Conservation (phyloP, 2,329 filamentous ascomycete species). For the Amauroascus niger region DNA sequence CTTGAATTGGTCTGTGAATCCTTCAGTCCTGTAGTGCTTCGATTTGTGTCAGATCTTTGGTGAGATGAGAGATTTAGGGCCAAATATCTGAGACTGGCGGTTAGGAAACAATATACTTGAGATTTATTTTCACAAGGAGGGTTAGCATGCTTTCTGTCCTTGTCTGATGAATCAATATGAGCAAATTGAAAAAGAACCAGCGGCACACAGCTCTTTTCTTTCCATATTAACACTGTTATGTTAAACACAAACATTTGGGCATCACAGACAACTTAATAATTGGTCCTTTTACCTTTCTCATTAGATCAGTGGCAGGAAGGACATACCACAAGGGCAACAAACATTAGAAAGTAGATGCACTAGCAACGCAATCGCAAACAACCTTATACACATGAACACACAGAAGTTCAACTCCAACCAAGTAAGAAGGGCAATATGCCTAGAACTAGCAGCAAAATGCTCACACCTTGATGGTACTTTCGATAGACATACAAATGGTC, state of each 20-base stretch:
- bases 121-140: no score
- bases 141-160: neutral
- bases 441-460: neutral
- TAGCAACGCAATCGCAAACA: neutral
- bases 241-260: conserved; percentile 1
- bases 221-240: neutral
- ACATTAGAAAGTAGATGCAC: neutral
- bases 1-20: no score
- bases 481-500: neutral
- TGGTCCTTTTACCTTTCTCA: neutral
- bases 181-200: neutral
- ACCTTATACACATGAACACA: neutral
- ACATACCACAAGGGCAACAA: neutral
- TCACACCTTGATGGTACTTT: neutral
- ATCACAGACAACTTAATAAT: neutral
- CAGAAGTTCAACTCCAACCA: neutral
- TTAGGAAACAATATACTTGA: no score
- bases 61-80: no score
- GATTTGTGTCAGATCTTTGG: no score
- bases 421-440: neutral
- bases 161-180: neutral
- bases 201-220: neutral
- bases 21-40: no score
- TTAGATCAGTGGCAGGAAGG: neutral
- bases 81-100: no score